Percentiles rank a stretch among this genome's conserved stretches.
Conservation (phyloP, 1,284 basidiomycete genomes). For the Athelia psychrophila region DNA sequence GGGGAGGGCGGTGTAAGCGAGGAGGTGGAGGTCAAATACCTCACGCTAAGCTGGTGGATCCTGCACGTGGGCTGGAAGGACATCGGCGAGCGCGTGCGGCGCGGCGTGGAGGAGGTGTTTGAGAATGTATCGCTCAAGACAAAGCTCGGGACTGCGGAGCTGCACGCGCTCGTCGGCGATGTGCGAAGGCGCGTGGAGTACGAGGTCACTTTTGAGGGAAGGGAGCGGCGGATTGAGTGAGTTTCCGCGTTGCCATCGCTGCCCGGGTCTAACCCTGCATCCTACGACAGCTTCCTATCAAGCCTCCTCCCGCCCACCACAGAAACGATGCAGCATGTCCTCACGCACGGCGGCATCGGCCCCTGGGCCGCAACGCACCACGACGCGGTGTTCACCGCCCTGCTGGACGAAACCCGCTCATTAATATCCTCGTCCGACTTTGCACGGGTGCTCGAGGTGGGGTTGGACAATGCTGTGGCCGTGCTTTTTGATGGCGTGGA, state of each 20-base stretch:
- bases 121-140: conserved; percentile 79
- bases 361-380: conserved; percentile 21
- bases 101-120: conserved; percentile 78
- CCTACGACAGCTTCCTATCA: conserved; percentile 60
- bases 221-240: conserved; percentile 54
- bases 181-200: conserved; percentile 74
- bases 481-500: conserved; percentile 52
- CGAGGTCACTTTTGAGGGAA: conserved; percentile 63
- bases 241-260: conserved; percentile 13
- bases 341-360: conserved; percentile 60
- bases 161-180: conserved; percentile 65
- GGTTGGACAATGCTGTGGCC: conserved; percentile 66
- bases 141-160: conserved; percentile 64
- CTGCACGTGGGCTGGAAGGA: conserved; percentile 88
- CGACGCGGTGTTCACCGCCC: conserved; percentile 54
- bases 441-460: conserved; percentile 58
- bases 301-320: conserved; percentile 71
- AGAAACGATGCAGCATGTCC: conserved; percentile 64
- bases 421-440: conserved; percentile 72
- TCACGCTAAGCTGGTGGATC: conserved; percentile 91
- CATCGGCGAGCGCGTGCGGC: conserved; percentile 67
- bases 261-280: neutral
- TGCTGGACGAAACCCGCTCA: conserved; percentile 69
- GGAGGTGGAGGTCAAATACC: conserved; percentile 72
- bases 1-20: conserved; percentile 39